Evolutionary conservation across 2,329 filamentous ascomycete genomes (phyloP).

Genomic region (Pseudogymnoascus sp.): DNA sequence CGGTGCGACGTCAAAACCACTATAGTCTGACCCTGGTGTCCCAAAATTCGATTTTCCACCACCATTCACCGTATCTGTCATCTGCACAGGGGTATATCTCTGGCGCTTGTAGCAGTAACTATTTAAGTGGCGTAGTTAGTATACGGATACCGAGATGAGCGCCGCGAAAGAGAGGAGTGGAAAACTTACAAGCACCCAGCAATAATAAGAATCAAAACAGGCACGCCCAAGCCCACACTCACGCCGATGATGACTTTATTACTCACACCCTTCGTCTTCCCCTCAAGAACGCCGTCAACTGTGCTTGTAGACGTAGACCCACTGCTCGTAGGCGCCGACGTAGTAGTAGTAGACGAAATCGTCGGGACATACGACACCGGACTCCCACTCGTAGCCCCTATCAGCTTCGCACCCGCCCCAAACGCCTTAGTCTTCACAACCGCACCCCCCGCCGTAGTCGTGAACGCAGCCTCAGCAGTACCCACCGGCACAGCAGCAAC

Average conservation of each 20-base stretch:
- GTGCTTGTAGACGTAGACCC: not conserved
- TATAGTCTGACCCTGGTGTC: not conserved
- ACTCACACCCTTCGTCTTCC: conserved; percentile 28
- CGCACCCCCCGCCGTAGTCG: conserved; percentile 26
- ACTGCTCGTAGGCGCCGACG: not conserved
- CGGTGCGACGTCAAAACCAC: not conserved
- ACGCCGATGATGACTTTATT: conserved; percentile 41
- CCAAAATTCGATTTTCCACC: conserved; percentile 4
- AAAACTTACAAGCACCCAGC: conserved; percentile 18
- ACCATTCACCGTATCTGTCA: not conserved
- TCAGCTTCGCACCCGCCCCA: conserved; percentile 30
- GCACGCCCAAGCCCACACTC: conserved; percentile 37
- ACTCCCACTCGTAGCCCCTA: conserved; percentile 34
- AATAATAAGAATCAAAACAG: conserved; percentile 29
- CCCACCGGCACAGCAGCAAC: conserved; percentile 34
- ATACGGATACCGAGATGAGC: not conserved
- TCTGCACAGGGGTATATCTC: not conserved
- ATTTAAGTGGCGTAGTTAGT: not conserved
- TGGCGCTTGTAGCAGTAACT: not conserved
- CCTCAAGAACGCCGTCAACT: conserved; percentile 18
- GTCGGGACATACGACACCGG: conserved; percentile 37
- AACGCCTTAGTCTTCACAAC: conserved; percentile 34
- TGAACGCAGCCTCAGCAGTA: conserved; percentile 30
- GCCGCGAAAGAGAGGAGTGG: not conserved
- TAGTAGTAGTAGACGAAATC: conserved; percentile 18